Evolutionary conservation across 192 early-diverging fungal genomes (phyloP).

Genomic region (Polychytrium aggregatum): DNA sequence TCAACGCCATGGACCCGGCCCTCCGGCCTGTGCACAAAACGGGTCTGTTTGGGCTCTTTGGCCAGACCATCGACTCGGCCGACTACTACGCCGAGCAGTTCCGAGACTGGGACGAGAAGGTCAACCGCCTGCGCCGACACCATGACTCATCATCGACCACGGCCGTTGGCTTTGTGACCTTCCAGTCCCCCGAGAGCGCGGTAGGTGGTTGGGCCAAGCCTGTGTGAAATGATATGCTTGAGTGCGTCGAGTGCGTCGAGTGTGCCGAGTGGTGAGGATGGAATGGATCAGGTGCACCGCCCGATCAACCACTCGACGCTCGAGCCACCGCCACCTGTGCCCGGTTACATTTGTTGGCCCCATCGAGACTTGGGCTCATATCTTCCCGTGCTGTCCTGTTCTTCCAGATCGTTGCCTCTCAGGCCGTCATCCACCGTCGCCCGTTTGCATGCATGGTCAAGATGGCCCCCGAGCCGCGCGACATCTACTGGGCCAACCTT

Average conservation of each 20-base stretch:
- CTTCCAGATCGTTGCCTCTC: slow-evolving; percentile 29
- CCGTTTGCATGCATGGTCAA: slow-evolving; percentile 38
- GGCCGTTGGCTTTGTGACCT: slow-evolving; percentile 41
- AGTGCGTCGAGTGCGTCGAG: no score
- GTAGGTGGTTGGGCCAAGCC: slow-evolving; percentile 11
- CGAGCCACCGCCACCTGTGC: no score
- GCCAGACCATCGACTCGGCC: slow-evolving; percentile 28
- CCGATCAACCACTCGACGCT: no score
- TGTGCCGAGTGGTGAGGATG: no score
- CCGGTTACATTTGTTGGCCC: no score
- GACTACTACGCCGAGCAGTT: slow-evolving; percentile 29
- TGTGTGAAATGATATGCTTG: no score
- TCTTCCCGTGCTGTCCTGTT: background rate
- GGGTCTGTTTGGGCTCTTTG: slow-evolving; percentile 32
- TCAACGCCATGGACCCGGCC: slow-evolving; percentile 17
- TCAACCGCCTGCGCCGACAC: slow-evolving; percentile 11
- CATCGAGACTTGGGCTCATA: background rate
- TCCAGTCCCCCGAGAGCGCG: slow-evolving; percentile 42
- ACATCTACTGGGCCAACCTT: slow-evolving; percentile 45
- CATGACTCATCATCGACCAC: slow-evolving; percentile 30
- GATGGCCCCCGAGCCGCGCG: slow-evolving; percentile 42
- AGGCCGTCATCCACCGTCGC: slow-evolving; percentile 23
- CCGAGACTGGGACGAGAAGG: slow-evolving; percentile 24
- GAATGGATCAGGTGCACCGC: no score
- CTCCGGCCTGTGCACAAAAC: slow-evolving; percentile 27